These are phyloP conservation scores for Calonectria montana DNA, from an alignment of 2,329 filamentous ascomycete species.

Conservation along the genomic window DNA sequence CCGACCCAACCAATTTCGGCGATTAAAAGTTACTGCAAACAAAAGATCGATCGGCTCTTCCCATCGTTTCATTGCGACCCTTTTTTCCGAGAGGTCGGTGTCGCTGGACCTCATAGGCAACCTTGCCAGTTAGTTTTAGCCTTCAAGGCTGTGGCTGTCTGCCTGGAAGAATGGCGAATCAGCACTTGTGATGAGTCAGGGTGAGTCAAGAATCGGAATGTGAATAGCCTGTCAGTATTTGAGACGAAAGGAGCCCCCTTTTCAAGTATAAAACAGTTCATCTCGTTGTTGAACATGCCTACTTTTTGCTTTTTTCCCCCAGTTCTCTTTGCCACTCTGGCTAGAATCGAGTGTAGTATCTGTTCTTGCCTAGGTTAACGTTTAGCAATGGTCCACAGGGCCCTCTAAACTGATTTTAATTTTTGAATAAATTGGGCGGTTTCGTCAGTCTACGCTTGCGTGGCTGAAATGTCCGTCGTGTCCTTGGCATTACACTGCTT, in stretches of 20 bases:
- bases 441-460: slow-evolving; percentile 30
- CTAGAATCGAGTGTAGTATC: slow-evolving; percentile 43
- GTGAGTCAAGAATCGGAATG: neutral
- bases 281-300: neutral
- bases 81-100: neutral
- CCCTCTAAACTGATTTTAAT: slow-evolving; percentile 20
- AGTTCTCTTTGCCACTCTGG: slow-evolving; percentile 37
- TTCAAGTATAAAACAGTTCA: slow-evolving; percentile 23
- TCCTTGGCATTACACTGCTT: slow-evolving; percentile 43
- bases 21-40: neutral
- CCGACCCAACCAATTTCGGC: neutral
- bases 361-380: slow-evolving; percentile 43
- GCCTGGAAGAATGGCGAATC: neutral
- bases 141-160: neutral
- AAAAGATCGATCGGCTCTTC: neutral
- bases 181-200: neutral
- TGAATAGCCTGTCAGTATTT: neutral
- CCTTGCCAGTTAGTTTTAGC: neutral
- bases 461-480: slow-evolving; percentile 29
- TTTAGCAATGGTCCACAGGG: slow-evolving; percentile 29
- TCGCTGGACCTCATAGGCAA: neutral
- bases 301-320: slow-evolving; percentile 28
- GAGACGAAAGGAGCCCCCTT: neutral
- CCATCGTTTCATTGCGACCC: neutral
- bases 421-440: slow-evolving; percentile 28